Percentiles rank a stretch among this genome's conserved stretches.
Evolutionary conservation across 2,329 filamentous ascomycete genomes (phyloP).

Genomic region (Sporothrix dimorphospora): DNA sequence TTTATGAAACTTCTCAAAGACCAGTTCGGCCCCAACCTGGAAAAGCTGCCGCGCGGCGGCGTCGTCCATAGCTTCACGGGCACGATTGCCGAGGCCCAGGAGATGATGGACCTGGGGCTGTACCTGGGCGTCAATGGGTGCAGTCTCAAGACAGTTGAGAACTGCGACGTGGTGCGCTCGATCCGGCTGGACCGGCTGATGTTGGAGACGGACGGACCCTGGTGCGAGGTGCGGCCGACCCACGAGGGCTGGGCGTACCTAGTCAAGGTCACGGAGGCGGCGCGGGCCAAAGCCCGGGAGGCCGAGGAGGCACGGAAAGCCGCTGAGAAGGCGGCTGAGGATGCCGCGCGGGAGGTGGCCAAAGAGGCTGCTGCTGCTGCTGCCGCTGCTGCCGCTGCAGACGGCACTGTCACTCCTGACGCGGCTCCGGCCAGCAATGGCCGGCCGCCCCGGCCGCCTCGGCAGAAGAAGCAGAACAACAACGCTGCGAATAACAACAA

Average conservation of each 20-base stretch:
- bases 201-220: slow-evolving; percentile 96
- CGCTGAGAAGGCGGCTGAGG: slow-evolving; percentile 21
- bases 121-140: slow-evolving; percentile 97
- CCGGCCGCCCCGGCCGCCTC: slow-evolving; percentile 29
- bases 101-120: slow-evolving; percentile 74
- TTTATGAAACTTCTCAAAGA: slow-evolving; percentile 73
- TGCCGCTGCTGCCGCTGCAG: neutral
- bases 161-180: slow-evolving; percentile 79
- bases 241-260: slow-evolving; percentile 81
- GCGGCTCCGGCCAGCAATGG: neutral
- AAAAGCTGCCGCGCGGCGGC: slow-evolving; percentile 68
- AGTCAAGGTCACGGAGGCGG: slow-evolving; percentile 40
- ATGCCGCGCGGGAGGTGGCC: slow-evolving; percentile 24
- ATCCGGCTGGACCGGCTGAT: slow-evolving; percentile 81
- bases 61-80: slow-evolving; percentile 97
- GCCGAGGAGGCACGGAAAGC: slow-evolving; percentile 32
- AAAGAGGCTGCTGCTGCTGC: slow-evolving; percentile 8
- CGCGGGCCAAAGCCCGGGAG: slow-evolving; percentile 35
- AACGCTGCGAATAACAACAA: slow-evolving; percentile 15
- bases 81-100: slow-evolving; percentile 78
- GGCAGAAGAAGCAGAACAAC: slow-evolving; percentile 34
- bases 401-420: neutral
- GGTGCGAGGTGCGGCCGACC: slow-evolving; percentile 90
- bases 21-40: slow-evolving; percentile 60
- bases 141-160: slow-evolving; percentile 91